Evolutionary conservation across 1,139 yeast genomes (phyloP), one percentile per base, ranked within the genome.

Genomic region (Blastobotrys proliferans): DNA sequence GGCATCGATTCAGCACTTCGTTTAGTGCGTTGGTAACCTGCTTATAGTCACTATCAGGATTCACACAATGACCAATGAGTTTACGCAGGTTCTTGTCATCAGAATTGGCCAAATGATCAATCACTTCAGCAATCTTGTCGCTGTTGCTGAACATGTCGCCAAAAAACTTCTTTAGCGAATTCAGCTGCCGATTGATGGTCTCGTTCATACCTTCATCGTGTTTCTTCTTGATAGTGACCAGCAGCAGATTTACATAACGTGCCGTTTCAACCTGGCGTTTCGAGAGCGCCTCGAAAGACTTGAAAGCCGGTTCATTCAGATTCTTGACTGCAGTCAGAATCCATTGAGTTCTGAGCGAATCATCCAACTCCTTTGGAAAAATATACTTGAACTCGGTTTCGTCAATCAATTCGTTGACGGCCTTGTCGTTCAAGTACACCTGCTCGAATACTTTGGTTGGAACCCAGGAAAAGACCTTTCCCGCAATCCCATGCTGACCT

Each of bases 381-480:
- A 88, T 55, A 44, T 73, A 70, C 44, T 81, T 86, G 54, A 81
- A 74, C 6, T 87, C 55, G 1, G 74, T 67, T 2, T 66, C 51
- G 58, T 88, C 96, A 14, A 86, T 83, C 18, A 75, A 67, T n/a
- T 80, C 73, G 45, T 81, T 85, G 41, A 87, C 81, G 16, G 70
- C 70, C 44, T 67, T 72, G 54, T 85, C 90, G 59, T 87, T 86
- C 50, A 88, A 83, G 57, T 85, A 88, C 34, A 83, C 71, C 41
- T 87, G 71, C 16, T 81, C 77, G 43, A 88, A 64, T 0, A 88
- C 63, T 29, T 74, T 74, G 41, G 79, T 77, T 1, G 96, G 96
- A 19, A 87, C 78, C 52, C 75, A 73, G 3, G 68, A 64, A 18
- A 79, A 50, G 26, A 52, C 40, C 1, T 48, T 47, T 4, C 49